Evolutionary conservation across 306 rosid species (phyloP).

Genomic region (Citrullus colocynthis): DNA sequence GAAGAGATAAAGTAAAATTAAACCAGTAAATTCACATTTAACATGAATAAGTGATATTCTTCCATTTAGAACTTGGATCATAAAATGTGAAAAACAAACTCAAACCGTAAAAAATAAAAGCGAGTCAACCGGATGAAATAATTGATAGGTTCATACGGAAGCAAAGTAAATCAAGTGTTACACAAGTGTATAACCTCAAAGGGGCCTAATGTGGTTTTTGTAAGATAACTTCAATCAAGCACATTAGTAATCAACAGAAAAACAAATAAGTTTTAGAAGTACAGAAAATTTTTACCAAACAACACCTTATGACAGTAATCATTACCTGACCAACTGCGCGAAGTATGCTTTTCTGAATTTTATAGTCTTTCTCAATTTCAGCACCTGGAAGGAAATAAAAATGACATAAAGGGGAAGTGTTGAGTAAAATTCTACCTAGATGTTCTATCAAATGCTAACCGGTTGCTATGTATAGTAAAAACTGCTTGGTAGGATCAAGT

Average conservation of each 20-base stretch:
- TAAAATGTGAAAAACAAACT: background rate
- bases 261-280: background rate
- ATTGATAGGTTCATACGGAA: background rate
- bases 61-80: background rate
- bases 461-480: conserved; percentile 72
- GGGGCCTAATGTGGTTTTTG: background rate
- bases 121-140: background rate
- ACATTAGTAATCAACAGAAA: background rate
- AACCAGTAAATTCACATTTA: background rate
- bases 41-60: background rate
- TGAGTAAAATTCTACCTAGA: background rate
- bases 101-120: background rate
- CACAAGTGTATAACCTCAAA: background rate
- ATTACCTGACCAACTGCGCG: conserved; percentile 81
- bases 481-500: conserved; percentile 77
- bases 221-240: background rate
- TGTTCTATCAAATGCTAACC: conserved; percentile 35
- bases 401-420: conserved; percentile 13
- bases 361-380: conserved; percentile 78
- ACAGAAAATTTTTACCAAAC: background rate
- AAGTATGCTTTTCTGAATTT: conserved; percentile 74
- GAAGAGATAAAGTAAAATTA: conserved; percentile 2
- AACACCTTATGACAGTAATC: background rate
- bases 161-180: background rate
- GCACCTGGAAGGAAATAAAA: conserved; percentile 40